Conservation (phyloP, 2,329 filamentous ascomycete genomes). For the Alternaria longipes region DNA sequence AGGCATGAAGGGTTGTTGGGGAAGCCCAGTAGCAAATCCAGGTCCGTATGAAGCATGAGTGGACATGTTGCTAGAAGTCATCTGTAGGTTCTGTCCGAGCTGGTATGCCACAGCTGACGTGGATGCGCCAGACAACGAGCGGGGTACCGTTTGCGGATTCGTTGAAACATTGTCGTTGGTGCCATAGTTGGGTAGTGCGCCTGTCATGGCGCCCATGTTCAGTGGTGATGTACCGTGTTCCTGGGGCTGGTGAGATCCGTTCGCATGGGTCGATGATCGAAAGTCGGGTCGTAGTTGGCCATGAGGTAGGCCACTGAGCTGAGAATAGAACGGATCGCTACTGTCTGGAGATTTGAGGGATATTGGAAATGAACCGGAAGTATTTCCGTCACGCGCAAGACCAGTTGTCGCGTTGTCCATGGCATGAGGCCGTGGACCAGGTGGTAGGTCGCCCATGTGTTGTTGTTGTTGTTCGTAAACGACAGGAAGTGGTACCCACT, state of each 20-base stretch:
- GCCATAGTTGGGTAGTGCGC: constrained; percentile 49
- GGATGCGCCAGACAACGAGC: constrained; percentile 49
- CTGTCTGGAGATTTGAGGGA: constrained; percentile 33
- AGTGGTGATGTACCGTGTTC: constrained; percentile 40
- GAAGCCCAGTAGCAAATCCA: constrained; percentile 39
- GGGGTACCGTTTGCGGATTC: constrained; percentile 37
- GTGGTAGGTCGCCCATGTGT: constrained; percentile 53
- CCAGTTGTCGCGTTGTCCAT: constrained; percentile 43
- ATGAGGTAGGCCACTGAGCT: constrained; percentile 46
- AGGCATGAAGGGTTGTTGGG: constrained; percentile 41
- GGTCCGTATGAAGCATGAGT: constrained; percentile 39
- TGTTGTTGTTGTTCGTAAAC: constrained; percentile 42
- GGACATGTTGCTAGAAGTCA: constrained; percentile 36
- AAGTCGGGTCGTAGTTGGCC: constrained; percentile 40
- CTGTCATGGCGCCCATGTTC: constrained; percentile 50
- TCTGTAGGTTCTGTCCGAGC: constrained; percentile 51
- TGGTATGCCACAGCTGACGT: constrained; percentile 54
- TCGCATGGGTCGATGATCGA: constrained; percentile 37
- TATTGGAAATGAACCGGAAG: constrained; percentile 24
- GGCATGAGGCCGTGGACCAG: constrained; percentile 40
- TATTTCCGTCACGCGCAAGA: constrained; percentile 39
- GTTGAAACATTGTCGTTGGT: constrained; percentile 29
- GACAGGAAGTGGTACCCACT: constrained; percentile 54
- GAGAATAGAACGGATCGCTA: constrained; percentile 50
- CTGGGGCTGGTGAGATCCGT: constrained; percentile 36